phyloP scores from a whole-genome alignment of 345 rosid genomes.

The Citrus medica region DNA sequence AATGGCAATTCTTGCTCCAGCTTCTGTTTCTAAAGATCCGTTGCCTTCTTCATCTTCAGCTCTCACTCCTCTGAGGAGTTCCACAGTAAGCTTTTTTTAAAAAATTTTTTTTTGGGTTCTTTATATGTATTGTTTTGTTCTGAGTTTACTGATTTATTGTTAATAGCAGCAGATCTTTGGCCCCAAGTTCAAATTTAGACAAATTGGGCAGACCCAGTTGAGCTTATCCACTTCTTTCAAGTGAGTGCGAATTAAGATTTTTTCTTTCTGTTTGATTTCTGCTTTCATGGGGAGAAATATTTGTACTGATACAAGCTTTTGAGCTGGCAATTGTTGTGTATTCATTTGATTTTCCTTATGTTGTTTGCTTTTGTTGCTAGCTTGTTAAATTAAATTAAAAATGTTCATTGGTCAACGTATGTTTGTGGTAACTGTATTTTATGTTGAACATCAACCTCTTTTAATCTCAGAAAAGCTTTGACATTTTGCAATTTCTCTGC shows the following conservation, averaged over 20 bases:
- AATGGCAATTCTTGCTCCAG: background rate
- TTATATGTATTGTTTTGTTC: background rate
- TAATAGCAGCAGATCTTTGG: conserved; percentile 30
- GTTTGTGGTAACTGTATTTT: background rate
- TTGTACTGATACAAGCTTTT: background rate
- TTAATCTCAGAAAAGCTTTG: background rate
- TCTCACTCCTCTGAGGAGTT: background rate
- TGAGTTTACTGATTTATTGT: conserved; percentile 9
- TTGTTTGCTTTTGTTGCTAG: background rate
- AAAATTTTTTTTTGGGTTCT: background rate
- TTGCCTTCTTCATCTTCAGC: background rate
- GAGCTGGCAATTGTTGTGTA: background rate
- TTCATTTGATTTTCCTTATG: background rate
- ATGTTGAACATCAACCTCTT: background rate
- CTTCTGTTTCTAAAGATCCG: background rate
- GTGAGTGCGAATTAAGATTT: conserved; percentile 23
- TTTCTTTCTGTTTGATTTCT: background rate
- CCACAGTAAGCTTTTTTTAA: background rate
- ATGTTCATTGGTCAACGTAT: background rate
- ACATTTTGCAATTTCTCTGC: background rate
- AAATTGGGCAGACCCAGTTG: conserved; percentile 29
- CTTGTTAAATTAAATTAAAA: background rate
- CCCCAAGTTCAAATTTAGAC: conserved; percentile 19
- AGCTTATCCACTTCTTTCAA: conserved; percentile 25
- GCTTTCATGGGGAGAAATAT: too few relatives aligned